Conservation (phyloP, 805 yeast genomes). For the Starmerella stigmatis region DNA sequence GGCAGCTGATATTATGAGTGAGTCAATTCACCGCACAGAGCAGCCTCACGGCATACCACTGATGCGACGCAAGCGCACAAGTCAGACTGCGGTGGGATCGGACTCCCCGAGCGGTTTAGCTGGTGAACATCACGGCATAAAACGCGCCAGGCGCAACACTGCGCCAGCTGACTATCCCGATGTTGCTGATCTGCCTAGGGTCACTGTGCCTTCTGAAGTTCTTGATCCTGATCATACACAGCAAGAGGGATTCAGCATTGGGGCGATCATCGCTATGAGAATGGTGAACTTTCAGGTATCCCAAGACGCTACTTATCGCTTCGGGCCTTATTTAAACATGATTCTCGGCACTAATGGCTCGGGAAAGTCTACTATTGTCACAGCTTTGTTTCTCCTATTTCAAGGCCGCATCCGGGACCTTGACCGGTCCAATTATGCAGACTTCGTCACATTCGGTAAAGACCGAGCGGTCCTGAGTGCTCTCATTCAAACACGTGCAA, state of each 20-base stretch:
- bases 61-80: background rate
- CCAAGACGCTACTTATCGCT: slow-evolving; percentile 28
- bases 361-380: slow-evolving; percentile 86
- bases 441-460: slow-evolving; percentile 19
- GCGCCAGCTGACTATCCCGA: background rate
- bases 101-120: no score
- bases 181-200: background rate
- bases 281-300: slow-evolving; percentile 25
- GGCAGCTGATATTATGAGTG: no score
- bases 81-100: background rate
- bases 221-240: background rate
- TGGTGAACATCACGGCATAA: background rate
- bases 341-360: slow-evolving; percentile 95
- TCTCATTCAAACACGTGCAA: slow-evolving; percentile 7
- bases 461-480: slow-evolving; percentile 14
- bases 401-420: slow-evolving; percentile 45
- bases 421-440: slow-evolving; percentile 34
- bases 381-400: slow-evolving; percentile 82
- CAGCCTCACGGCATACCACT: no score
- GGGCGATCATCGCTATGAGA: slow-evolving; percentile 18
- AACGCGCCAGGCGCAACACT: background rate
- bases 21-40: no score
- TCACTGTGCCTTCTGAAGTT: background rate
- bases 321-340: slow-evolving; percentile 79
- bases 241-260: slow-evolving; percentile 10